Percentiles rank a stretch among this genome's conserved stretches.
Evolutionary conservation across 1,284 basidiomycete species (phyloP).

Genomic region (Testicularia cyperi): DNA sequence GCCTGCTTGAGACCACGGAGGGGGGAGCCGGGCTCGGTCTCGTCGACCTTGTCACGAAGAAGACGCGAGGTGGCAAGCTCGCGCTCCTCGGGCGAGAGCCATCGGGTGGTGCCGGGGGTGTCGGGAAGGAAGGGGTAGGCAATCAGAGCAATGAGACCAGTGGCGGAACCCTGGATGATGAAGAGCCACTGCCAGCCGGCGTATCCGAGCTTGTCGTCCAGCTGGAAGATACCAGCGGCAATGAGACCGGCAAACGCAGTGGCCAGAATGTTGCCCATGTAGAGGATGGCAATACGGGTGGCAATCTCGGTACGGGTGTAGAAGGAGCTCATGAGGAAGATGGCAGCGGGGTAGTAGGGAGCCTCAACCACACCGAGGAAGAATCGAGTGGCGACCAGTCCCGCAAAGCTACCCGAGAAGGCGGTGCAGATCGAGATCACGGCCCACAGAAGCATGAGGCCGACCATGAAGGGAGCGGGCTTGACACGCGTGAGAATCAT

Average conservation of each 20-base stretch:
- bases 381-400: slow-evolving; percentile 54
- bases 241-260: slow-evolving; percentile 53
- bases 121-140: slow-evolving; percentile 39
- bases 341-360: slow-evolving; percentile 49
- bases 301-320: slow-evolving; percentile 60
- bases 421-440: slow-evolving; percentile 45
- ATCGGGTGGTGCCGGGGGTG: slow-evolving; percentile 42
- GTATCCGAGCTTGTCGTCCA: slow-evolving; percentile 26
- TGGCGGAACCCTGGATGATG: slow-evolving; percentile 42
- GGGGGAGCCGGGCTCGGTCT: slow-evolving; percentile 63
- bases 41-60: slow-evolving; percentile 67
- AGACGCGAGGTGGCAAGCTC: slow-evolving; percentile 37
- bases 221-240: slow-evolving; percentile 28
- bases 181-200: slow-evolving; percentile 52
- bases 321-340: slow-evolving; percentile 59
- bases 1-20: slow-evolving; percentile 36
- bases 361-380: slow-evolving; percentile 57
- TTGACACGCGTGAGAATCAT: slow-evolving; percentile 53
- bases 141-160: slow-evolving; percentile 18
- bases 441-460: slow-evolving; percentile 45
- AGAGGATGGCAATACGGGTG: slow-evolving; percentile 56
- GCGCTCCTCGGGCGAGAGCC: slow-evolving; percentile 29
- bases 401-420: slow-evolving; percentile 50
- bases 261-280: slow-evolving; percentile 44
- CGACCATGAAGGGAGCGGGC: slow-evolving; percentile 53